A percentile compares a stretch with the other conserved stretches of the same genome.
phyloP scores from a whole-genome alignment of 352 stramenopile species.

The Elongisporangium undulatum region DNA sequence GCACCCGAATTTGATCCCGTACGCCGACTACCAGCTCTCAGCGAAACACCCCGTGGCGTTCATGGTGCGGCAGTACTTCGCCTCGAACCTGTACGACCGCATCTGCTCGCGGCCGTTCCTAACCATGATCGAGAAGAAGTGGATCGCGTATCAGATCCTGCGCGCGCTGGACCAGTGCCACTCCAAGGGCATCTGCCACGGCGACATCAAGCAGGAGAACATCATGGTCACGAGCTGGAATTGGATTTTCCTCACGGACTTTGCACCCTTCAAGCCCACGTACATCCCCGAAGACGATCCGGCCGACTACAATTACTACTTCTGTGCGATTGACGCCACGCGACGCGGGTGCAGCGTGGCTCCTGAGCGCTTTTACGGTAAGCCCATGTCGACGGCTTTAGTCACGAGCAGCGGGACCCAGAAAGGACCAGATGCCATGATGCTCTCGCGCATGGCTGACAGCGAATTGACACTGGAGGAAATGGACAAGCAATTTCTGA shows the following conservation, averaged over 20 bases:
- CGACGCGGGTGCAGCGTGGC: slow-evolving; percentile 94
- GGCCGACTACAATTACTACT: slow-evolving; percentile 95
- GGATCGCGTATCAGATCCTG: slow-evolving; percentile 97
- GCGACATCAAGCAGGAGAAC: slow-evolving; percentile 98
- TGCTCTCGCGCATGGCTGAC: slow-evolving; percentile 70
- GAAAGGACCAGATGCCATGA: slow-evolving; percentile 53
- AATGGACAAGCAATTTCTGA: slow-evolving; percentile 66
- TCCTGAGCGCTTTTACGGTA: slow-evolving; percentile 83
- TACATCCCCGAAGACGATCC: slow-evolving; percentile 95
- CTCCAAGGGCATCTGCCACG: slow-evolving; percentile 91
- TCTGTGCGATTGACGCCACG: slow-evolving; percentile 80
- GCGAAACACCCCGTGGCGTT: slow-evolving; percentile 87
- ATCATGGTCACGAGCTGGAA: slow-evolving; percentile 98
- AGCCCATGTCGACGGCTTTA: slow-evolving; percentile 12
- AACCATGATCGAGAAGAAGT: slow-evolving; percentile 95
- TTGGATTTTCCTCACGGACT: slow-evolving; percentile 97
- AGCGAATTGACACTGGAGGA: slow-evolving; percentile 67
- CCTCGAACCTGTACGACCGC: slow-evolving; percentile 96
- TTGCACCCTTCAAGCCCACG: slow-evolving; percentile 94
- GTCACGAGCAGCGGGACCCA: slow-evolving; percentile 6
- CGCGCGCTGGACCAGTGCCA: slow-evolving; percentile 93
- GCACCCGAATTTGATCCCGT: slow-evolving; percentile 80
- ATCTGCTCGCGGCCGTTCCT: slow-evolving; percentile 95
- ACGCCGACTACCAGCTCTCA: slow-evolving; percentile 74
- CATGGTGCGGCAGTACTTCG: slow-evolving; percentile 95